Conservation (phyloP, 2,329 filamentous ascomycete genomes). For the Beauveria asiatica region DNA sequence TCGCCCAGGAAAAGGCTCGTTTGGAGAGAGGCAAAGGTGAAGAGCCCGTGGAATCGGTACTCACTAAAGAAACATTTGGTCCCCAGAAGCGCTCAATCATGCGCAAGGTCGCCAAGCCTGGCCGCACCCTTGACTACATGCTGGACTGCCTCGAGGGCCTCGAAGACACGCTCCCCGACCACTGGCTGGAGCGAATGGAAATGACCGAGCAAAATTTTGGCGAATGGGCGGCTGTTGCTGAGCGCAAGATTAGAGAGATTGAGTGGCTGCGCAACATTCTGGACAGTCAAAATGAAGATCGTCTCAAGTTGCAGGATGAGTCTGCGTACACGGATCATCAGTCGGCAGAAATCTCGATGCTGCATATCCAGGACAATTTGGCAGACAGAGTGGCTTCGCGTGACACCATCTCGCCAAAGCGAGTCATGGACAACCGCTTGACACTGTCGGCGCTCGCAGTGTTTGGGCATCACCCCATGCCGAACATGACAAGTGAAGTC, state of each 20-base stretch:
- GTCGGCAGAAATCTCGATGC: background rate
- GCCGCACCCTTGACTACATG: conserved; percentile 70
- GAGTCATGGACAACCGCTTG: background rate
- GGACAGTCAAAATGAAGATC: background rate
- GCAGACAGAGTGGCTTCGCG: conserved; percentile 5
- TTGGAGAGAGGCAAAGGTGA: conserved; percentile 15
- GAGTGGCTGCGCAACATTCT: conserved; percentile 36
- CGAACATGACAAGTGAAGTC: background rate
- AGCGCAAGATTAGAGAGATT: conserved; percentile 61
- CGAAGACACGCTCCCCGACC: conserved; percentile 73
- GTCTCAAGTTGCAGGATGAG: background rate
- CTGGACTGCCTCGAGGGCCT: conserved; percentile 79
- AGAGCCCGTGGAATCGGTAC: conserved; percentile 8
- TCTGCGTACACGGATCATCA: background rate
- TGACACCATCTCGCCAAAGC: conserved; percentile 10
- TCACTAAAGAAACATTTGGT: conserved; percentile 40
- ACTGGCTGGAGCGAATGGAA: conserved; percentile 85
- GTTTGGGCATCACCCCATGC: background rate
- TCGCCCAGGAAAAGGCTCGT: conserved; percentile 12
- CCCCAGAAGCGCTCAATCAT: conserved; percentile 58
- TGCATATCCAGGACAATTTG: conserved; percentile 2
- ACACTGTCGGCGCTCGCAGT: background rate
- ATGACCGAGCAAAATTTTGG: conserved; percentile 67
- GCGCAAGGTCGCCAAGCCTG: conserved; percentile 60
- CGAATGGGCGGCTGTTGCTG: conserved; percentile 72